Evolutionary conservation across 148 eudicot species (phyloP).

Genomic region (Nepenthes mirabilis): DNA sequence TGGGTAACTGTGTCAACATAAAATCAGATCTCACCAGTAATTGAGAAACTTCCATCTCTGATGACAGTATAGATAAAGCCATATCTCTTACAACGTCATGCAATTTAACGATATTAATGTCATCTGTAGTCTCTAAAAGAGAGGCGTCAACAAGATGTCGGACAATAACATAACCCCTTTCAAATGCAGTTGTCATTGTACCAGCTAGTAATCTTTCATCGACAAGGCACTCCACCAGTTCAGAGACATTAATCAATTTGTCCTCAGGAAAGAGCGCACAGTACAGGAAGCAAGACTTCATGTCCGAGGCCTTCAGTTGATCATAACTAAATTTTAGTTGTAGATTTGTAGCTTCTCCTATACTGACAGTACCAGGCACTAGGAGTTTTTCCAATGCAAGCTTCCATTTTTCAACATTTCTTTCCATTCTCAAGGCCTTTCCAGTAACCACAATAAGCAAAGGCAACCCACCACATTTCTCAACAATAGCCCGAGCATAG

Average conservation of each 20-base stretch:
- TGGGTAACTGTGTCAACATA: neutral
- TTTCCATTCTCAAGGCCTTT: slow-evolving; percentile 12
- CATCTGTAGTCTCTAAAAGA: slow-evolving; percentile 11
- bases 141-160: slow-evolving; percentile 7
- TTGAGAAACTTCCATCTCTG: slow-evolving; percentile 4
- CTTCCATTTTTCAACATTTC: slow-evolving; percentile 10
- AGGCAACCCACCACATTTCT: slow-evolving; percentile 9
- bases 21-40: slow-evolving; percentile 2
- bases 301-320: slow-evolving; percentile 9
- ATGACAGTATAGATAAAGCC: slow-evolving; percentile 16
- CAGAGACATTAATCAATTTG: slow-evolving; percentile 7
- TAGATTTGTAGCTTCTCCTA: neutral
- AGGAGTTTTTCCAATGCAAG: slow-evolving; percentile 6
- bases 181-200: slow-evolving; percentile 5
- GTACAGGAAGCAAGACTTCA: slow-evolving; percentile 16
- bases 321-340: slow-evolving; percentile 11
- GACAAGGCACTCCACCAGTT: slow-evolving; percentile 13
- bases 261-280: slow-evolving; percentile 11
- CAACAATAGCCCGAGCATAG: slow-evolving; percentile 9
- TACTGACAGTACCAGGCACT: neutral
- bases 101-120: slow-evolving; percentile 9
- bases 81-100: slow-evolving; percentile 11
- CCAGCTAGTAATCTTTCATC: slow-evolving; percentile 15
- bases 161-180: slow-evolving; percentile 12
- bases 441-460: slow-evolving; percentile 10